Conservation (phyloP, 306 rosid genomes). For the Purshia tridentata region DNA sequence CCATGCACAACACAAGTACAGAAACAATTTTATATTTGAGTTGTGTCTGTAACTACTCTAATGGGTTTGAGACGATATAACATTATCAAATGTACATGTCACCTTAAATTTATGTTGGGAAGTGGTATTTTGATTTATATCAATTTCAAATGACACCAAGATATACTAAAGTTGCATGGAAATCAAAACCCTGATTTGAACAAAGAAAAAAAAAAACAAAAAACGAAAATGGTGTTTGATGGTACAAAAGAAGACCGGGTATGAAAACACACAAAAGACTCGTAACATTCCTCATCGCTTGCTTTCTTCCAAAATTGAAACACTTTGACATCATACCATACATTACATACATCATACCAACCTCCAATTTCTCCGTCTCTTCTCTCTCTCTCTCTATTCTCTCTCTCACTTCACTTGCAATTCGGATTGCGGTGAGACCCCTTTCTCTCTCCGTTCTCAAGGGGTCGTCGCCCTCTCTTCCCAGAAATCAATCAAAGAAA, state of each 20-base stretch:
- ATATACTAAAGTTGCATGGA: too few relatives aligned
- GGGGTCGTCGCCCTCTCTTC: constrained; percentile 34
- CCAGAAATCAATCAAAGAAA: not conserved
- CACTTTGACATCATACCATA: not conserved
- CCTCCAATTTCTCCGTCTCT: constrained; percentile 4
- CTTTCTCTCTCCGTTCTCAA: constrained; percentile 42
- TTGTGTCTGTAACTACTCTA: too few relatives aligned
- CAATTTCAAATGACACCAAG: too few relatives aligned
- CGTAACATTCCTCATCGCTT: not conserved
- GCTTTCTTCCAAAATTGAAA: not conserved
- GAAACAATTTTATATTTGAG: too few relatives aligned
- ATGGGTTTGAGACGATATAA: too few relatives aligned
- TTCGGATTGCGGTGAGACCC: constrained; percentile 50
- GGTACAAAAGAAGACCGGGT: not conserved
- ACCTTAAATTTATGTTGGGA: too few relatives aligned
- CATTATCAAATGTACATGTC: too few relatives aligned
- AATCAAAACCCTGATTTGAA: too few relatives aligned
- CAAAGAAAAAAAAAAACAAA: too few relatives aligned
- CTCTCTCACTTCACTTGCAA: constrained; percentile 11
- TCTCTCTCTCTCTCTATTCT: not conserved
- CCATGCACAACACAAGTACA: too few relatives aligned
- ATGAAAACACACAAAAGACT: not conserved
- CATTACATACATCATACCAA: not conserved
- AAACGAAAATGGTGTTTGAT: too few relatives aligned
- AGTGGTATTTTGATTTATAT: too few relatives aligned